Evolutionary conservation across 495 filamentous ascomycete species (phyloP), one percentile per base, ranked within the genome.

Genomic region (Daldinia loculata): DNA sequence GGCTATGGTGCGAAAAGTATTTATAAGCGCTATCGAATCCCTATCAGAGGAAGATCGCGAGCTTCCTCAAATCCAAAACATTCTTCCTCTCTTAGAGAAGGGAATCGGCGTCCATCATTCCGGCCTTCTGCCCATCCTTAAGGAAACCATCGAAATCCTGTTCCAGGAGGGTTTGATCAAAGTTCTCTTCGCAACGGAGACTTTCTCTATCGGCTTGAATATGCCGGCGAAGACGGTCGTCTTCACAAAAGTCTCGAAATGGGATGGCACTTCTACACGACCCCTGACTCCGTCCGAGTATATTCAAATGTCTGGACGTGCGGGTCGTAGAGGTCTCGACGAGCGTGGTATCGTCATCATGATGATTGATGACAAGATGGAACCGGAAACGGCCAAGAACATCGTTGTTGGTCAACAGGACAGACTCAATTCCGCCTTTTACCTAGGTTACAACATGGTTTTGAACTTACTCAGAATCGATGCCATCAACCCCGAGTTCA

Each of bases 161-260:
- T 99, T 99, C 86, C 95, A 99, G 77, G 95, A 99, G 79, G 93
- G 93, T 63, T 85, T 99, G 56, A 97, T 99, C 81, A 99, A 99
- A 77, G 95, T 97, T 29, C 84, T 99, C 0, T 99, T 99, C 72
- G 95, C 95, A 0, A 99, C 95, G 8, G 95, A 99, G 78, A 99
- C 95, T 0, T 99, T 99, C 82, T 99, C 95, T 14, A 98, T 98
- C 74, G 95, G 95, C 56, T 82, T 99, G 45, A 99, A 99, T 83
- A 99, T 99, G 95, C 95, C 95, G 70, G 95, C 96, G 29, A 97
- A 97, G 81, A 99, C 95, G 6, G 95, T 99, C 15, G 94, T 99
- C 45, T 99, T 99, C 79, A 98, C 96, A 0, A 94, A 90, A 75
- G 94, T 99, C 19, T 90, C 91, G 6, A 99, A 99, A 77, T 99